Conservation (phyloP, 208 protist species). For the Vickermania spadyakhi region DNA sequence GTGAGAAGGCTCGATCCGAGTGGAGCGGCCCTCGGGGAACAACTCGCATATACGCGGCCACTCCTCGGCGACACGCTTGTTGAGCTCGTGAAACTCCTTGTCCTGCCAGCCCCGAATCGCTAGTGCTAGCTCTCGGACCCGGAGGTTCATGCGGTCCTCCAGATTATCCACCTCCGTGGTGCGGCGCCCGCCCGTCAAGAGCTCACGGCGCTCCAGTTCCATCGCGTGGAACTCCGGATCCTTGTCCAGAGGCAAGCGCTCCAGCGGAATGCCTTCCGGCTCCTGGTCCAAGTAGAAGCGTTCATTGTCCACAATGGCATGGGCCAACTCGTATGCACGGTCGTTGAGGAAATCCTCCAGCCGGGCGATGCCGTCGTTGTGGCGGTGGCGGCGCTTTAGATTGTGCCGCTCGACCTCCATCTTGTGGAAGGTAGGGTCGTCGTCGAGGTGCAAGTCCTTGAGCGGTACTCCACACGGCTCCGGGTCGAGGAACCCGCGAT, state of each 20-base stretch:
- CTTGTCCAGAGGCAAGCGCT: conserved; percentile 45
- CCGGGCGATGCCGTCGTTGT: conserved; percentile 14
- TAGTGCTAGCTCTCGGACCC: conserved; percentile 48
- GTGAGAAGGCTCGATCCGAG: conserved; percentile 22
- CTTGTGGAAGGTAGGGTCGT: conserved; percentile 41
- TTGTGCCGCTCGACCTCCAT: conserved; percentile 37
- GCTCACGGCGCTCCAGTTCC: conserved; percentile 58
- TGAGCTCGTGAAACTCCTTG: conserved; percentile 64
- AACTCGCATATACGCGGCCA: conserved; percentile 74
- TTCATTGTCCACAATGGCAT: conserved; percentile 45
- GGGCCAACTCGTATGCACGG: conserved; percentile 42
- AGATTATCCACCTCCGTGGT: conserved; percentile 21
- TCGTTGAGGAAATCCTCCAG: conserved; percentile 45
- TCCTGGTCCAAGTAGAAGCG: conserved; percentile 67
- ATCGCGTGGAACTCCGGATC: conserved; percentile 58
- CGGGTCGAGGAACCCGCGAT: conserved; percentile 58
- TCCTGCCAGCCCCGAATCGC: conserved; percentile 74
- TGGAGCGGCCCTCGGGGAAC: conserved; percentile 48
- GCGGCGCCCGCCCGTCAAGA: conserved; percentile 30
- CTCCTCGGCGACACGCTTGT: conserved; percentile 49
- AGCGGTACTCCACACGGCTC: conserved; percentile 62
- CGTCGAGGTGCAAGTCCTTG: conserved; percentile 42
- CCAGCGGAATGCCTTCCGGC: conserved; percentile 63
- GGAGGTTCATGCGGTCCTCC: conserved; percentile 42
- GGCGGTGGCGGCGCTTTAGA: conserved; percentile 7